Conservation (phyloP, 257 asterid genomes). For the Solanum appendiculatum region DNA sequence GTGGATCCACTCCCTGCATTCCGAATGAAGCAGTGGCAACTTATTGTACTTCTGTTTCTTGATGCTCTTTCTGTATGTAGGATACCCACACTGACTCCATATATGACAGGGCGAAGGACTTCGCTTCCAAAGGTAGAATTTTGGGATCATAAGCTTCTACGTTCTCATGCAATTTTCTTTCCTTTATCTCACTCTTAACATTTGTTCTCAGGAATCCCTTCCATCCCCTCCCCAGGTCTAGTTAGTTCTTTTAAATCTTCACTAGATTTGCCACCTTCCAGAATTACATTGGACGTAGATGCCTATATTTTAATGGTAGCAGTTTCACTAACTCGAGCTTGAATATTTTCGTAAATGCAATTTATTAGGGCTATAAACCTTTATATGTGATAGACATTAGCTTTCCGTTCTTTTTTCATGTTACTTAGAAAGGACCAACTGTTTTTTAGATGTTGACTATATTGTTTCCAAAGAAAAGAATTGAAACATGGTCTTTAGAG, state of each 20-base stretch:
- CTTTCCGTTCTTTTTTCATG: background rate
- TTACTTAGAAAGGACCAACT: background rate
- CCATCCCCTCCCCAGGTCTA: background rate
- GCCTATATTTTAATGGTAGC: background rate
- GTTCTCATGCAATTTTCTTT: background rate
- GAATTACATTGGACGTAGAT: background rate
- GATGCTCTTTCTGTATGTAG: slow-evolving; percentile 85
- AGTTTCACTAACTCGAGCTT: background rate
- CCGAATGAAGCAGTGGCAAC: slow-evolving; percentile 85
- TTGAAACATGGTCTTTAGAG: background rate
- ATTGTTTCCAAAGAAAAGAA: background rate
- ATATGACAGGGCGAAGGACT: slow-evolving; percentile 46
- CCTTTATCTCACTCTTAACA: background rate
- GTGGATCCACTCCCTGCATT: slow-evolving; percentile 74
- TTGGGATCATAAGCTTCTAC: background rate
- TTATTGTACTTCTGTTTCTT: slow-evolving; percentile 55
- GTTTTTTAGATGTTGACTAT: background rate
- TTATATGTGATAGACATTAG: background rate
- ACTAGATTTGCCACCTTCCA: background rate
- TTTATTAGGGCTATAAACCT: background rate
- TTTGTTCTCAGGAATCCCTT: background rate
- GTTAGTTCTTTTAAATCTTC: background rate
- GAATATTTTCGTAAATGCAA: background rate
- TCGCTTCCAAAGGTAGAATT: slow-evolving; percentile 64
- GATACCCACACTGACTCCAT: slow-evolving; percentile 49